Base-by-base conservation (phyloP, 129 eudicot species). In the Rutidosis leptorrhynchoides region DNA sequence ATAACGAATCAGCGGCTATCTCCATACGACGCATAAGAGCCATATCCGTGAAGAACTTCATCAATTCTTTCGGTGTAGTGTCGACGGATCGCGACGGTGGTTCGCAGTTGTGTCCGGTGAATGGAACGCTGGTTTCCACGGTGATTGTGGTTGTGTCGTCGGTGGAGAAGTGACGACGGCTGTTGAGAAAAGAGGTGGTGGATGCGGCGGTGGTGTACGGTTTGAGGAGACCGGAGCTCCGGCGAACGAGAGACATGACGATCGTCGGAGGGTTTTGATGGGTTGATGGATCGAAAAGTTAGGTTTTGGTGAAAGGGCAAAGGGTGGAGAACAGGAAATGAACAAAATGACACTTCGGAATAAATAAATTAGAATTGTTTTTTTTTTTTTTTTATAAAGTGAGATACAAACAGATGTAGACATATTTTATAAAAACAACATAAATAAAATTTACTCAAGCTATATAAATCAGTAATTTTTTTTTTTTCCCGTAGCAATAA, bases 21-120 rank as follows among this genome's bases (percentile, higher is more conserved):
- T 93, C 99, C 95, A 89, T 89, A 8, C 96, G 96, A 22, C 96
- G 95, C 99, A 93, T 94, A 14, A 66, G 26, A 0, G 97, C 88
- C 99, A 94, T 94, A 67, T 82, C 93, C 28, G 80, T 77, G 82
- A 89, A 94, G 82, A 89, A 89, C 20, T 68, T 72, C 86, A 94
- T 83, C 71, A 94, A 88, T 28, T 94, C 99, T 3, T 58, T 35
- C 0, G 96, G 86, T 4, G 86, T 60, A n/a, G 99, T 94, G 2
- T 80, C 86, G 28, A 94, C 73, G 58, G 95, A 52, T 80, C 95
- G 82, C 1, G 99, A 83, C 1, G 99, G 97, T 0, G 97, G 95
- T 0, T 94, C 97, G 86, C 86, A 77, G 52, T 79, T 84, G 85
- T 94, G 99, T 57, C 76, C 82, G 70, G 95, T 86, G 86, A 86